Base-by-base conservation (phyloP, 179 eudicot species). In the Patellifolia procumbens region DNA sequence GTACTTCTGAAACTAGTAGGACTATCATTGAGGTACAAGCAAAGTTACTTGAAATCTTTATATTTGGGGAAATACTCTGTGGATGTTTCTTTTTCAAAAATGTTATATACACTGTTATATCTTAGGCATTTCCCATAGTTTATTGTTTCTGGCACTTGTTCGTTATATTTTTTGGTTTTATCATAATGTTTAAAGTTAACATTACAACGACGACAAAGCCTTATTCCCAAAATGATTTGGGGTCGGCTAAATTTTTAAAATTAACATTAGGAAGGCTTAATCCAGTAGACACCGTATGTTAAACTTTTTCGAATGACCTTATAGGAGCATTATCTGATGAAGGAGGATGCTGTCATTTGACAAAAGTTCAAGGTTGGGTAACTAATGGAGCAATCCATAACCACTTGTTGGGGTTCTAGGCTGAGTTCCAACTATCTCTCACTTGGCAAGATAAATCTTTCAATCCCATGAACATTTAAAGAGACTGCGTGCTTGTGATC, bases 1-100 rank as follows among this genome's bases (percentile, higher is more conserved):
- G 89, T 53, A 85, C 91, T 70, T 90, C 97, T 9, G 94, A 93
- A 86, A 91, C 86, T 74, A 82, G 88, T 68, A 86, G 94, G 80
- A 93, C 98, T 53, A 82, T 93, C 58, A 88, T 93, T 79, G 98
- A 91, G 98, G 98, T 93, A 85, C 19, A 22, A 2, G 4, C 24
- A 35, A 7, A 45, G 43, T 56, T 70, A 16, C 59, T 20, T n/a
- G 39, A 12, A 19, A 16, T 62, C 45, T 39, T 45, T 10, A 19
- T 24, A 65, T 62, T 63, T 48, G 32, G 11, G 17, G 53, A 34
- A 37, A 51, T 65, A 52, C 3, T 20, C 6, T 63, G 5, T 46
- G n/a, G 19, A 45, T n/a, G 22, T 68, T 4, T 45, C 17, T 26
- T 12, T 24, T 64, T 35, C 20, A 12, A 4, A 45, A 4, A 20